Percentiles rank a stretch among this genome's conserved stretches.
phyloP scores from a whole-genome alignment of 306 rosid species.

The Mimosa bimucronata region DNA sequence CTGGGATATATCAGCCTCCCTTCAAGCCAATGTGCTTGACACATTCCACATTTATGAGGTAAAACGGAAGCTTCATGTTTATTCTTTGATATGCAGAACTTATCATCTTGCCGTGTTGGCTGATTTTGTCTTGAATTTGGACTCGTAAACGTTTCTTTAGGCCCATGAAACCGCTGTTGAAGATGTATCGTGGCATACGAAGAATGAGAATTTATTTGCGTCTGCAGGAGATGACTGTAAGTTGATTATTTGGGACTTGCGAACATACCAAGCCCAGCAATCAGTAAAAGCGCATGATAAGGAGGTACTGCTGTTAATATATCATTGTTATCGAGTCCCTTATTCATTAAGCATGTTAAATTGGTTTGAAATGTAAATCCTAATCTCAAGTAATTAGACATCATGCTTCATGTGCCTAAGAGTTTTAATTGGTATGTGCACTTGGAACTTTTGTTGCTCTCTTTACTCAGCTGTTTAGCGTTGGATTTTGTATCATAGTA shows the following conservation, averaged over 20 bases:
- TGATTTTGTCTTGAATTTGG: constrained; percentile 21
- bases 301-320: constrained; percentile 61
- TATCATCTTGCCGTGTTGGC: constrained; percentile 7
- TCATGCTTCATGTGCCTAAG: neutral
- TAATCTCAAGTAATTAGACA: neutral
- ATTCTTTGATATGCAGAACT: neutral
- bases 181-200: constrained; percentile 84
- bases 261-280: constrained; percentile 67
- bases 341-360: constrained; percentile 8
- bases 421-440: neutral
- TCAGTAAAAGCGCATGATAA: constrained; percentile 75
- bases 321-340: neutral
- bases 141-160: constrained; percentile 38
- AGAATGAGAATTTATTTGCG: constrained; percentile 75
- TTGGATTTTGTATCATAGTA: neutral
- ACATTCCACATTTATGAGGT: constrained; percentile 79
- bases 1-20: constrained; percentile 77
- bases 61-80: constrained; percentile 21
- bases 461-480: neutral
- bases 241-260: constrained; percentile 88
- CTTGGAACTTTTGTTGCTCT: neutral
- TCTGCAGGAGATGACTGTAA: constrained; percentile 88
- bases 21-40: constrained; percentile 64
- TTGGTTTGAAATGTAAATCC: neutral
- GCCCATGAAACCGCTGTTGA: constrained; percentile 73